Conservation (phyloP, 2,329 filamentous ascomycete species). For the Cephalotrichum gorgonifer region DNA sequence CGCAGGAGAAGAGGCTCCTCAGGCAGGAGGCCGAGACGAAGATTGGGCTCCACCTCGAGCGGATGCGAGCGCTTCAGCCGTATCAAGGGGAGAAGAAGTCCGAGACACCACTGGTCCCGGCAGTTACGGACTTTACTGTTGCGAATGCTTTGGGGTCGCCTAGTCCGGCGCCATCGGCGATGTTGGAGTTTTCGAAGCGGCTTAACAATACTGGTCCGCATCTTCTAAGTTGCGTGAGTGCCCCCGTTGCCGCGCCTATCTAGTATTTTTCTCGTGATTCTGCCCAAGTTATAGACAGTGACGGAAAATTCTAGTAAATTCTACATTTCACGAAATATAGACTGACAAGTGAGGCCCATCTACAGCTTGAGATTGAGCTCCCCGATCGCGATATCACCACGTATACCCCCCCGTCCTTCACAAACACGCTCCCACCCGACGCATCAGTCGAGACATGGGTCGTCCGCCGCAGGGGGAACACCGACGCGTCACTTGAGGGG, state of each 20-base stretch:
- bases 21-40: background rate
- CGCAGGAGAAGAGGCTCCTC: background rate
- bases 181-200: background rate
- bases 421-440: background rate
- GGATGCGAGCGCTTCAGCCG: background rate
- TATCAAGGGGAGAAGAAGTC: background rate
- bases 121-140: background rate
- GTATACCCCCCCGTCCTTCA: background rate
- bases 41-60: background rate
- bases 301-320: too few relatives aligned
- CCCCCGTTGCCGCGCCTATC: background rate
- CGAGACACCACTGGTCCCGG: background rate
- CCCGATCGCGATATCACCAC: background rate
- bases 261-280: too few relatives aligned
- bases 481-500: background rate
- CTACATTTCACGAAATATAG: too few relatives aligned
- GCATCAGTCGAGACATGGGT: background rate
- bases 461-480: background rate
- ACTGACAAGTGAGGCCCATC: background rate
- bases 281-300: too few relatives aligned
- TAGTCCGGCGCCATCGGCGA: background rate
- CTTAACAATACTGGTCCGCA: background rate
- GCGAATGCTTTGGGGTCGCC: background rate
- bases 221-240: background rate
- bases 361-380: background rate